Base-by-base conservation (phyloP, 352 stramenopile species). In the Phytophthora pinifolia region DNA sequence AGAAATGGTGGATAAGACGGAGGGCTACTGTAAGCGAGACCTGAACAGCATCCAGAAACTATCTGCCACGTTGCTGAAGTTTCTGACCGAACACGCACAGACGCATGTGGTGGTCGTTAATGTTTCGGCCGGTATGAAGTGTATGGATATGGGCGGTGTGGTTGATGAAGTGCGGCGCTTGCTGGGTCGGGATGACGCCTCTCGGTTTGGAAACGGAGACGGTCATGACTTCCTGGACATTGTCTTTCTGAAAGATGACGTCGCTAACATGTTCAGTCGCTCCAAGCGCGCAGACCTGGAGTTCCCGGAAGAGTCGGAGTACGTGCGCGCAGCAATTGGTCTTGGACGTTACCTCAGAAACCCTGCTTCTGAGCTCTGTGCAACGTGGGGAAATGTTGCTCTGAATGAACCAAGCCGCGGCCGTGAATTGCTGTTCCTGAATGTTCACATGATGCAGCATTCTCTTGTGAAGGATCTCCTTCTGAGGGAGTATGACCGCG, bases 51-150 rank as follows among this genome's bases (percentile, higher is more conserved):
- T 92, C 39, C 74, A 86, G 20, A 88, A 77, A 6, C 63, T 94
- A 12, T 89, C 83, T 25, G 78, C 85, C 51, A 90, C 71, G 2
- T 54, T 96, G 27, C 81, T 87, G 42, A 86, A 88, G 27, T 96
- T 96, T 41, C 54, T 96, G 15, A 79, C 86, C 41, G 86, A 96
- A 29, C 80, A 96, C 61, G 75, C 77, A 8, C 69, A 75, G 58
- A 92, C 83, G 9, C 74, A 93, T 51, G 86, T 92, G 0, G 83
- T 96, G 27, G 86, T 94, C 15, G 89, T 96, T 59, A 96, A 96
- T 67, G 80, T 93, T 14, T 92, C 82, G n/a, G 86, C 80, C 1
- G 83, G 86, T 14, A 88, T 90, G 71, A 96, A 96, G 59, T 93
- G 83, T 46, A 92, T 96, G 79, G 86, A 96, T 47, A 89, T 96